Evolutionary conservation across 495 filamentous ascomycete species (phyloP), one percentile per base, ranked within the genome.

Genomic region (Arthonia radiata): DNA sequence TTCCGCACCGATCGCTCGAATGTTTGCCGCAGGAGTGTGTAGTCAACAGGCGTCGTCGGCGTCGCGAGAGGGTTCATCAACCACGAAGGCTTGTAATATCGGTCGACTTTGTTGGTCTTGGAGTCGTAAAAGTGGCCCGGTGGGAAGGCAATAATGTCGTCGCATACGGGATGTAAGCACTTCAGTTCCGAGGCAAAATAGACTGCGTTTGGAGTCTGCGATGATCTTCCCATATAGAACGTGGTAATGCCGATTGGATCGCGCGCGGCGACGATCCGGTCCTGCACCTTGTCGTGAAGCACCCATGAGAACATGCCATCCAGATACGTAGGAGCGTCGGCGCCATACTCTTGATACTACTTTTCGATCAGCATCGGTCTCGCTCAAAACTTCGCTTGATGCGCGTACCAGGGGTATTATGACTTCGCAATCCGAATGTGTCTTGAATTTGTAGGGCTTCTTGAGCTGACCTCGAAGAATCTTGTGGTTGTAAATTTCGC

Each of bases 271-370:
- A 97, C 65, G 17, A 75, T 77, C 28, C 89, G 71, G 54, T 97
- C 76, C 42, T 71, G 64, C 26, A 60, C 71, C 56, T 82, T 86
- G 58, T 97, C 86, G 53, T 89, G 93, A 15, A 97, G 61, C 23
- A 94, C 81, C 57, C 82, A 97, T 7, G 83, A 91, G 66, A 97
- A 97, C 89, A 97, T 97, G 51, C 86, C 86, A 47, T 97, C 86
- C 34, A 97, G 69, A 49, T 79, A 54, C 54, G 90, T 89, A 35
- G 86, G 83, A 34, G 81, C 77, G 49, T 94, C 76, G 32, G 91
- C 60, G 36, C 71, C 89, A 63, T 91, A 60, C 48, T 94, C 67
- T 50, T 76, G 59, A 43, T 94, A 94, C 82, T 93, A 49, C 15
- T 25, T 30, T 31, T 15, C 4, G 4, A 22, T 57, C 33, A 54